Conservation (phyloP, 331 rosid species). For the Spiraea crenata region DNA sequence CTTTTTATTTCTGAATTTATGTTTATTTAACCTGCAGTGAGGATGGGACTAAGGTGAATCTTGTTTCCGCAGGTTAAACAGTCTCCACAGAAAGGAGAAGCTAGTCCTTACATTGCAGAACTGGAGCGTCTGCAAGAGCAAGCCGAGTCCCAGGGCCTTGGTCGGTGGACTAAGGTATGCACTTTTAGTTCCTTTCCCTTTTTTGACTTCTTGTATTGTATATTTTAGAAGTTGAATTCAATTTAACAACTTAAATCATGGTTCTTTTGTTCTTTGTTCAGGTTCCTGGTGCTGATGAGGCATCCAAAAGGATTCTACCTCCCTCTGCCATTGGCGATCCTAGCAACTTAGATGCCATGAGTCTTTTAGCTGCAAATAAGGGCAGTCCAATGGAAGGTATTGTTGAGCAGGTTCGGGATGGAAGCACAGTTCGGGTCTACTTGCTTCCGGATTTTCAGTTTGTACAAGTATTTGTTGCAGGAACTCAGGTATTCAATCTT, state of each 20-base stretch:
- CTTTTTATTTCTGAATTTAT: neutral
- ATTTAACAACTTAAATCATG: neutral
- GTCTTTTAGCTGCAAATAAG: constrained; percentile 71
- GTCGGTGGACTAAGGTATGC: constrained; percentile 90
- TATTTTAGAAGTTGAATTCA: neutral
- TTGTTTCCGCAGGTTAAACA: constrained; percentile 46
- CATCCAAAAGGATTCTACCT: constrained; percentile 74
- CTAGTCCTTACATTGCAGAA: constrained; percentile 78
- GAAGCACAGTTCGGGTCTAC: constrained; percentile 83
- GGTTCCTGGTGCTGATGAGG: constrained; percentile 87
- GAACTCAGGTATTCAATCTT: constrained; percentile 65
- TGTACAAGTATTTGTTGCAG: constrained; percentile 93
- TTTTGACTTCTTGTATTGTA: neutral
- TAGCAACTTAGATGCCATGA: constrained; percentile 79
- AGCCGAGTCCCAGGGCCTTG: constrained; percentile 82
- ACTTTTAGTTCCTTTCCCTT: constrained; percentile 7
- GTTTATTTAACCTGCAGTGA: constrained; percentile 14
- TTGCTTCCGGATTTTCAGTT: constrained; percentile 96
- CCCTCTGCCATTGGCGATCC: constrained; percentile 93
- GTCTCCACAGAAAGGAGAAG: constrained; percentile 86
- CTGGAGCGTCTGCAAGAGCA: constrained; percentile 71
- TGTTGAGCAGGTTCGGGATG: constrained; percentile 98
- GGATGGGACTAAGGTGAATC: constrained; percentile 22
- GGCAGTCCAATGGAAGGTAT: constrained; percentile 82
- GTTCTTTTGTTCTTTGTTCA: constrained; percentile 37